Conservation (phyloP, 495 filamentous ascomycete genomes). For the Mytilinidion resinicola region DNA sequence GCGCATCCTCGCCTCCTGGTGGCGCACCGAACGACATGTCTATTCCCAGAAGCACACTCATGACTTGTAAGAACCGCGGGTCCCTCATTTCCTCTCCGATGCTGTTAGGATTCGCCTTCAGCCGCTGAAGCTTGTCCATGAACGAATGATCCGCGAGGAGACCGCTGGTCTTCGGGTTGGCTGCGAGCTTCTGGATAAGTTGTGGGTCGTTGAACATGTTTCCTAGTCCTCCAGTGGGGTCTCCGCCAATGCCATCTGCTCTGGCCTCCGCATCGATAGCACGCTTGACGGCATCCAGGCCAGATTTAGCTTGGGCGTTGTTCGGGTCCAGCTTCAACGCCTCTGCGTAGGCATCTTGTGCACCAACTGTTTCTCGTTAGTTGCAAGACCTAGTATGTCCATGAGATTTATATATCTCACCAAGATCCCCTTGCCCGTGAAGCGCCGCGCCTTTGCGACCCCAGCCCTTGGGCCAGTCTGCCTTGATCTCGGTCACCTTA, state of each 20-base stretch:
- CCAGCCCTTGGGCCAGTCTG: constrained; percentile 97
- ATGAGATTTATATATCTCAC: constrained; percentile 40
- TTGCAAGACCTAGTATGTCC: constrained; percentile 6
- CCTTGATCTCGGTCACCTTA: constrained; percentile 88
- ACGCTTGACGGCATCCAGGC: constrained; percentile 71
- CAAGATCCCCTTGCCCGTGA: constrained; percentile 77
- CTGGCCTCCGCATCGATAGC: constrained; percentile 78
- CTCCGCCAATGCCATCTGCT: constrained; percentile 58
- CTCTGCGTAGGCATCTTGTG: constrained; percentile 83
- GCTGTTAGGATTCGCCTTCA: constrained; percentile 73
- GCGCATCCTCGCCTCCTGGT: constrained; percentile 41
- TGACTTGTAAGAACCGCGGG: constrained; percentile 86
- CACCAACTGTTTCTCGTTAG: constrained; percentile 49
- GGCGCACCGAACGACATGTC: constrained; percentile 79
- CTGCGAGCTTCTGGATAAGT: constrained; percentile 80
- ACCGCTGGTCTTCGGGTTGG: constrained; percentile 85
- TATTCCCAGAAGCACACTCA: constrained; percentile 87
- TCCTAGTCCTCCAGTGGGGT: constrained; percentile 70
- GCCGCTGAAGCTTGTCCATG: constrained; percentile 78
- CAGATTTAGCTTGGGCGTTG: constrained; percentile 89
- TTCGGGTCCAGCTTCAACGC: constrained; percentile 84
- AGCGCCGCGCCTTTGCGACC: constrained; percentile 84
- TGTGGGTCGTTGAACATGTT: constrained; percentile 91
- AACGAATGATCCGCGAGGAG: constrained; percentile 79
- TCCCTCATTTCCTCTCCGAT: constrained; percentile 77